phyloP scores from a whole-genome alignment of 2,329 filamentous ascomycete genomes.

The Cordyceps pruinosa region DNA sequence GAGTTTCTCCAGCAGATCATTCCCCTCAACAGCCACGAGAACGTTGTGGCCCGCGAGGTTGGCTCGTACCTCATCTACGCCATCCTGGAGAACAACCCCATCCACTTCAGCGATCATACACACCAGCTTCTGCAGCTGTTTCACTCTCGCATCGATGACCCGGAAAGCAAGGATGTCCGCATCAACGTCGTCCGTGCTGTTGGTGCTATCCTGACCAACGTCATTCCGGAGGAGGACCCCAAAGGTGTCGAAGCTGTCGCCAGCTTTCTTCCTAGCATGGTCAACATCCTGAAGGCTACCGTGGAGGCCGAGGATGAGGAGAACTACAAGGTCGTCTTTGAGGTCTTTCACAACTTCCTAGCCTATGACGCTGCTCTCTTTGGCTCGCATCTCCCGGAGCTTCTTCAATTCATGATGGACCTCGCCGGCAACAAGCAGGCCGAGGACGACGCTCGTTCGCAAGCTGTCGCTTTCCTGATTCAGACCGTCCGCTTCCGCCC shows the following conservation, averaged over 20 bases:
- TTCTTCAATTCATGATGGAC: constrained; percentile 90
- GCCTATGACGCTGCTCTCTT: constrained; percentile 82
- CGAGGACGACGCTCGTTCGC: constrained; percentile 78
- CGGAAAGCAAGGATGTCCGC: constrained; percentile 84
- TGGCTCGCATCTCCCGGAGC: constrained; percentile 77
- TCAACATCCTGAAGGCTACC: constrained; percentile 77
- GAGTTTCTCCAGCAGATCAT: constrained; percentile 75
- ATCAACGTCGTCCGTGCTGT: constrained; percentile 91
- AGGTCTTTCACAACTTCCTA: constrained; percentile 93
- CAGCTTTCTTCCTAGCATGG: constrained; percentile 77
- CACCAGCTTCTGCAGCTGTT: constrained; percentile 77
- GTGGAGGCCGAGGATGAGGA: constrained; percentile 79
- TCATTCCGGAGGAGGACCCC: constrained; percentile 80
- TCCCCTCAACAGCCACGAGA: constrained; percentile 68
- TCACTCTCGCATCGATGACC: constrained; percentile 78
- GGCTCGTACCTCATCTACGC: constrained; percentile 91
- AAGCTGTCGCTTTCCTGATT: constrained; percentile 89
- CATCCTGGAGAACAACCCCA: constrained; percentile 79
- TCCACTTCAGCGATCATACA: constrained; percentile 76
- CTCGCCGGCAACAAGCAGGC: constrained; percentile 69
- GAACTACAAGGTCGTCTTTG: constrained; percentile 81
- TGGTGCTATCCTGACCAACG: constrained; percentile 76
- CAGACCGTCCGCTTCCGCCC: constrained; percentile 88
- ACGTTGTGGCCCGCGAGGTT: constrained; percentile 77
- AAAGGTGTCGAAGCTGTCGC: constrained; percentile 69